These are phyloP conservation scores for Nannizziopsis arthrosporioides DNA, from an alignment of 2,329 filamentous ascomycete species.

Conservation along the genomic window DNA sequence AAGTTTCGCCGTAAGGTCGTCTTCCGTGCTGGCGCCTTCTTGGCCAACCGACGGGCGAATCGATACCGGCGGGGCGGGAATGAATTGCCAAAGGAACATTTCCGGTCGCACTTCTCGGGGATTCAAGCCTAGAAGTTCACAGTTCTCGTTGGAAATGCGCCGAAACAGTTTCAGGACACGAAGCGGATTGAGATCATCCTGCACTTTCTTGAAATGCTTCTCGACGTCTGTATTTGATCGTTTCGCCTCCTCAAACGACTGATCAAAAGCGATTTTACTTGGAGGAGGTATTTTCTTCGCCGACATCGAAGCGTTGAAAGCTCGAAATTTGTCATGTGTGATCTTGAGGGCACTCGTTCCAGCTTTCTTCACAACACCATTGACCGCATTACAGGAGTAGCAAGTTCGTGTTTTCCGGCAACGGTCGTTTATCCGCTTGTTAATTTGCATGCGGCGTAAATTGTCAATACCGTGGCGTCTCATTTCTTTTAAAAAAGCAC, in stretches of 20 bases:
- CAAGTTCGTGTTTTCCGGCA: slow-evolving; percentile 80
- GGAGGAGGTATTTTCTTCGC: slow-evolving; percentile 70
- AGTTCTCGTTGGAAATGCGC: slow-evolving; percentile 71
- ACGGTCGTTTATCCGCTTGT: slow-evolving; percentile 78
- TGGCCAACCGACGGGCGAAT: slow-evolving; percentile 90
- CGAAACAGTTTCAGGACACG: slow-evolving; percentile 85
- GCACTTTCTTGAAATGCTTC: slow-evolving; percentile 79
- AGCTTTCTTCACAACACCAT: slow-evolving; percentile 85
- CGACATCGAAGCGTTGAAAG: slow-evolving; percentile 79
- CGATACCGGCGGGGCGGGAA: slow-evolving; percentile 86
- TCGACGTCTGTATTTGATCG: slow-evolving; percentile 71
- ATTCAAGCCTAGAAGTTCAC: slow-evolving; percentile 80
- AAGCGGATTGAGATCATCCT: slow-evolving; percentile 87
- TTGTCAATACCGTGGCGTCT: slow-evolving; percentile 76
- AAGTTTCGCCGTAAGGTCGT: slow-evolving; percentile 94
- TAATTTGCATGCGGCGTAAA: slow-evolving; percentile 66
- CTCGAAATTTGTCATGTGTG: slow-evolving; percentile 80
- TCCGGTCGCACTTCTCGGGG: slow-evolving; percentile 79
- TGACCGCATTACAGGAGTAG: slow-evolving; percentile 66
- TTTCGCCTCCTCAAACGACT: slow-evolving; percentile 70
- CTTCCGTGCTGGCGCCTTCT: slow-evolving; percentile 85
- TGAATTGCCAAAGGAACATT: slow-evolving; percentile 95
- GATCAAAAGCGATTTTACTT: slow-evolving; percentile 74
- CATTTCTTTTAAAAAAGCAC: slow-evolving; percentile 65
- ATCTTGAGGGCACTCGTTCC: slow-evolving; percentile 76